These are phyloP conservation scores for Prillingera fragicola DNA, from an alignment of 1,284 basidiomycete genomes.

Conservation along the genomic window DNA sequence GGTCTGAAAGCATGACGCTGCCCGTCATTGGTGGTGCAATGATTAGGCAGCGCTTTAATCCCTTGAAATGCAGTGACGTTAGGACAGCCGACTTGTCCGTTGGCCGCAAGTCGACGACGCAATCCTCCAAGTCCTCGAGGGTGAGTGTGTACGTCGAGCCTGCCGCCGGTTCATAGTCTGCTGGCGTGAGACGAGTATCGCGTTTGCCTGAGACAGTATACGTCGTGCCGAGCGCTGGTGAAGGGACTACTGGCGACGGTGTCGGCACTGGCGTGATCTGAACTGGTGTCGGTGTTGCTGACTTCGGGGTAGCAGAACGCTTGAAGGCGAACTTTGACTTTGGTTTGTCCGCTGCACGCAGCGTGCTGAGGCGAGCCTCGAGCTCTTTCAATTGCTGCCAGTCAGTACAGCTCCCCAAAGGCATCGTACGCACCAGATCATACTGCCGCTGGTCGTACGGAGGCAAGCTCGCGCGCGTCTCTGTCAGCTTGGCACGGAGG, in stretches of 20 bases:
- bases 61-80: conserved; percentile 58
- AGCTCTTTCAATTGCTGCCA: conserved; percentile 58
- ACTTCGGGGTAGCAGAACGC: conserved; percentile 48
- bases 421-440: conserved; percentile 55
- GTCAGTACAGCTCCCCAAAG: neutral
- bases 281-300: conserved; percentile 1
- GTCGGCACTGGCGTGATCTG: conserved; percentile 21
- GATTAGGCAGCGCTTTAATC: conserved; percentile 56
- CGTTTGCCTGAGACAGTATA: conserved; percentile 51
- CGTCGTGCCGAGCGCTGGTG: conserved; percentile 16
- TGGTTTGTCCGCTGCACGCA: conserved; percentile 51
- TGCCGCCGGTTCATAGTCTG: neutral
- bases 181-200: conserved; percentile 9
- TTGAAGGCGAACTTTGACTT: conserved; percentile 68
- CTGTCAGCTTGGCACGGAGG: conserved; percentile 50
- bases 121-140: conserved; percentile 42
- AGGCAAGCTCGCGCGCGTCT: conserved; percentile 60
- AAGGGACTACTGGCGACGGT: conserved; percentile 8
- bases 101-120: conserved; percentile 59
- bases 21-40: conserved; percentile 61
- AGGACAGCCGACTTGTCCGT: conserved; percentile 43
- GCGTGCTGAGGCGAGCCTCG: conserved; percentile 54
- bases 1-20: conserved; percentile 62
- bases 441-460: conserved; percentile 67
- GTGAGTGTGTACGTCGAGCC: conserved; percentile 26